These are phyloP conservation scores for Jatropha multifida DNA, from an alignment of 441 rosid species.

Conservation along the genomic window DNA sequence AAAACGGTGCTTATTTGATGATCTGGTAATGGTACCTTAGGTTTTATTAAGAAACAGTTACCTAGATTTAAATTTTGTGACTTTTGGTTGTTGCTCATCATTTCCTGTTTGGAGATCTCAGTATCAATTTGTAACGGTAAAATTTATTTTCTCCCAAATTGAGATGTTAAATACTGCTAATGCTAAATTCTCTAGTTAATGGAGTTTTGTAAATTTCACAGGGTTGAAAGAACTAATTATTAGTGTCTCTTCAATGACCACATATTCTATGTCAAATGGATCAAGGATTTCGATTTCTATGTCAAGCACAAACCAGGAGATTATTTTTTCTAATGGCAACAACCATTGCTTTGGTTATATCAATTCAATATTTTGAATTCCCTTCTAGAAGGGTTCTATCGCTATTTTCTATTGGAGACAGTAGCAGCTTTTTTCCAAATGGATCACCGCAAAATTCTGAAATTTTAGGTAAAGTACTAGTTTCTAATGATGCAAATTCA, in stretches of 20 bases:
- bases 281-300: slow-evolving; percentile 31
- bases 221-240: background rate
- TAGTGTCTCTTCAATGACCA: background rate
- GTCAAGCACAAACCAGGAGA: slow-evolving; percentile 36
- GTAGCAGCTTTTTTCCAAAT: slow-evolving; percentile 19
- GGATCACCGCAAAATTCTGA: slow-evolving; percentile 16
- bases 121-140: background rate
- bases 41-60: background rate
- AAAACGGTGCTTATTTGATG: background rate
- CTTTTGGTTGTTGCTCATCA: background rate
- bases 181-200: background rate
- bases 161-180: background rate
- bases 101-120: background rate
- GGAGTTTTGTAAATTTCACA: background rate
- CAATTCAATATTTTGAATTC: slow-evolving; percentile 45
- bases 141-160: background rate
- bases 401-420: slow-evolving; percentile 28
- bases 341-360: slow-evolving; percentile 27
- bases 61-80: background rate
- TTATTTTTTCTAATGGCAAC: slow-evolving; percentile 34
- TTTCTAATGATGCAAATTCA: slow-evolving; percentile 8
- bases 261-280: slow-evolving; percentile 25
- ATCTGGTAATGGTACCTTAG: background rate
- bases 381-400: slow-evolving; percentile 40
- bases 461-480: background rate